Percentiles rank a stretch among this genome's conserved stretches.
These are phyloP conservation scores for Aspergillus biplanus DNA, from an alignment of 495 filamentous ascomycete species.

Conservation along the genomic window DNA sequence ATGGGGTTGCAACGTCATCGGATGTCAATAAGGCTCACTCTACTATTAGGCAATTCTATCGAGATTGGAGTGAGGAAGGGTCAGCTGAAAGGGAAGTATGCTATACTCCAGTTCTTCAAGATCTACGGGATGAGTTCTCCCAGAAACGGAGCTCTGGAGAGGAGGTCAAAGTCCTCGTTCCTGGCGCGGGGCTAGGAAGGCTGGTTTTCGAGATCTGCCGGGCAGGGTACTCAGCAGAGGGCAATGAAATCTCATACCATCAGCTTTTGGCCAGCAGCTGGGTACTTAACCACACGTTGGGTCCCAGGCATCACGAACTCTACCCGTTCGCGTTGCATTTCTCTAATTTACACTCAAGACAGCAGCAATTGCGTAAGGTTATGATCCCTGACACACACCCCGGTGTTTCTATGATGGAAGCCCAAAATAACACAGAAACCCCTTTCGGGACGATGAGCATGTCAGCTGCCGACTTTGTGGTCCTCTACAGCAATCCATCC, in stretches of 20 bases:
- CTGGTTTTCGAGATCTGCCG: conserved; percentile 82
- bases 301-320: conserved; percentile 52
- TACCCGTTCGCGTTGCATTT: conserved; percentile 82
- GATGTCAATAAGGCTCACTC: conserved; percentile 91
- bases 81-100: conserved; percentile 70
- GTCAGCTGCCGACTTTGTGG: conserved; percentile 82
- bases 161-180: conserved; percentile 72
- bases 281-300: conserved; percentile 74
- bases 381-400: conserved; percentile 80
- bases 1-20: conserved; percentile 61
- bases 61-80: conserved; percentile 90
- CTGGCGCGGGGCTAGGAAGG: conserved; percentile 86
- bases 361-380: conserved; percentile 71
- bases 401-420: conserved; percentile 52
- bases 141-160: conserved; percentile 23
- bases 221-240: conserved; percentile 77
- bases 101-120: conserved; percentile 70
- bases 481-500: conserved; percentile 65
- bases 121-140: conserved; percentile 60
- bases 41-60: conserved; percentile 89
- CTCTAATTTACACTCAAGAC: conserved; percentile 72
- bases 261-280: conserved; percentile 85
- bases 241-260: conserved; percentile 96
- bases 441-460: conserved; percentile 70
- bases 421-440: conserved; percentile 24